Evolutionary conservation across 768 basidiomycete species (phyloP), one percentile per base, ranked within the genome.

Genomic region (Lentinula sp.): DNA sequence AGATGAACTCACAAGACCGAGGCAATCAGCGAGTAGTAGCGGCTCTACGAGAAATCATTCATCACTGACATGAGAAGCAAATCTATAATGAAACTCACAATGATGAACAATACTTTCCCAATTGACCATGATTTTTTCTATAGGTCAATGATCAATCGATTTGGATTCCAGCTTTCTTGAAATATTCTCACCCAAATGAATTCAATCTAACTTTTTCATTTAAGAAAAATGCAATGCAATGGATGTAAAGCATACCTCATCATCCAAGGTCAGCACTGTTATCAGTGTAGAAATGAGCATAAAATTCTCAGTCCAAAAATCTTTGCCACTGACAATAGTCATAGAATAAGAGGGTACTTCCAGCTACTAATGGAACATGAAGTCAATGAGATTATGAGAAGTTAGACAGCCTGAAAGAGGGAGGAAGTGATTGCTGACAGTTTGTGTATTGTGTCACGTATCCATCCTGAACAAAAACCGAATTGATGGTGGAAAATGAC

Each of bases 101-200:
- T 42, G 42, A 86, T 67, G 70, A 85, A 86, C 60, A 86, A 65
- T 28, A 65, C 59, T 65, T 85, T 86, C 48, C 81, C 84, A 62
- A 77, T 67, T 10, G 82, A 80, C 83, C 82, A 85, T 21, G 77
- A 70, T 56, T 80, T 77, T 65, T 70, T 76, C 84, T 84, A 15
- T 34, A 43, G 16, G 16, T 11, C 40, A 46, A 56, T 31, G 7
- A 32, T 6, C n/a, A 16, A 57, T 8, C 13, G 7, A 21, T 9
- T 11, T 37, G 7, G 8, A 42, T 6, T 10, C 7, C 10, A 23
- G 2, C 42, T 34, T 32, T 1, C 4, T 32, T 28, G 10, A 5
- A 13, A 18, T 50, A 5, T 52, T n/a, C 65, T 56, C 68, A 83
- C 83, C 84, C 84, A 85, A 43, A 85, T 81, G 31, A 84, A 69